Evolutionary conservation across 2,329 filamentous ascomycete species (phyloP), one percentile per base, ranked within the genome.

Genomic region (Nothomitra cinnamomea): DNA sequence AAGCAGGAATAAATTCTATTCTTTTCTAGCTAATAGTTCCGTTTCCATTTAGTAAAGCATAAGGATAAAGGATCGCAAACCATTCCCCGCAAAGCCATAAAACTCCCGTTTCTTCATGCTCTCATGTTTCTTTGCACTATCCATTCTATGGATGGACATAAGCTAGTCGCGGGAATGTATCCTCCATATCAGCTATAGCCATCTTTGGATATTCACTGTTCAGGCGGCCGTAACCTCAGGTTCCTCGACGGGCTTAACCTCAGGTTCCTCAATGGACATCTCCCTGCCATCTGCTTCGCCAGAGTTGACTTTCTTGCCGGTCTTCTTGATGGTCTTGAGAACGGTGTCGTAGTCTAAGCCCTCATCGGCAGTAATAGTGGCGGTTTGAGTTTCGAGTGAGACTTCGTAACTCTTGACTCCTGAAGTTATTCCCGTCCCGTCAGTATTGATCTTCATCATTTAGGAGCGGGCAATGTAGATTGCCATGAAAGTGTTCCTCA

Each of bases 241-340:
- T 32, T 4, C 28, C 10, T 32, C 28, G 28, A 32, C 28, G 28
- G 4, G 5, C 28, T 15, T 12, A 10, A 21, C 22, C 28, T 67
- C 67, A 25, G 67, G 60, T 25, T 77, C 61, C 62, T 72, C 72
- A 57, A 79, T 66, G 57, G 74, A 74, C 66, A 71, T 69, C 55
- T 66, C 65, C 56, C 77, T 73, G 53, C 84, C 85, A 64, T 89
- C 83, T 22, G 76, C 82, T 72, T 80, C 78, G 60, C 77, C 85
- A 25, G 76, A 80, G 69, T 85, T 94, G 66, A 95, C 82, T 64
- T 83, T 84, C 79, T 95, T 95, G 64, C 89, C 89, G 12, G 89
- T 95, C 80, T 95, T 95, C 76, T 84, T 82, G 68, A 95, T 95
- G 67, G 86, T 94, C 65, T 78, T 76, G 57, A 94, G 79, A 56